Evolutionary conservation across 306 rosid species (phyloP).

Genomic region (Erythrophleum fordii): DNA sequence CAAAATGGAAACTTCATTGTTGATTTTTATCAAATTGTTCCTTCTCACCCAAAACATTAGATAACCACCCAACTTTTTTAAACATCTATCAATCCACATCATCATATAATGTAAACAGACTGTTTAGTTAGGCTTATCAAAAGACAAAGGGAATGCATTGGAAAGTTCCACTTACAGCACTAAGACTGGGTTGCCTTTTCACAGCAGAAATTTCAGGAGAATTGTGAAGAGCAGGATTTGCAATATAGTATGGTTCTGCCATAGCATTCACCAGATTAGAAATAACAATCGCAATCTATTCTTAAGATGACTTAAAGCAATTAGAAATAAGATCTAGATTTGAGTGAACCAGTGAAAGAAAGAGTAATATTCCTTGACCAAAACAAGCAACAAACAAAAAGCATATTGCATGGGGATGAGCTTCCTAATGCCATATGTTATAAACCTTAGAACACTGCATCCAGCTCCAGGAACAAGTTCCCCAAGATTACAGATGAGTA

Average conservation of each 20-base stretch:
- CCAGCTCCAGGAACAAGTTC: conserved; percentile 14
- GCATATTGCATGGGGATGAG: background rate
- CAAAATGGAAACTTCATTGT: conserved; percentile 19
- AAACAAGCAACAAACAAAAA: conserved; percentile 1
- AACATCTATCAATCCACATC: background rate
- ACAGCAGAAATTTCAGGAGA: conserved; percentile 61
- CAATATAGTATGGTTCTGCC: conserved; percentile 65
- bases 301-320: conserved; percentile 15
- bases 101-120: background rate
- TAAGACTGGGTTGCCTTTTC: conserved; percentile 64
- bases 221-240: conserved; percentile 49
- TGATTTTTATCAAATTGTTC: background rate
- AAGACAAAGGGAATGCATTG: conserved; percentile 20
- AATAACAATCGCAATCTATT: conserved; percentile 31
- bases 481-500: conserved; percentile 25
- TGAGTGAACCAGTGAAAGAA: background rate
- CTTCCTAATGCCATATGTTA: conserved; percentile 6
- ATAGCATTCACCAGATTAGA: conserved; percentile 46
- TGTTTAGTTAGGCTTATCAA: conserved; percentile 24
- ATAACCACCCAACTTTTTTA: conserved; percentile 11
- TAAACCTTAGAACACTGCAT: conserved; percentile 22
- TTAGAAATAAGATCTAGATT: conserved; percentile 12
- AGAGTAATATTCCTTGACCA: conserved; percentile 1
- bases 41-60: conserved; percentile 9
- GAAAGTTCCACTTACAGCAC: conserved; percentile 68